Percentiles rank a stretch among this genome's conserved stretches.
These are phyloP conservation scores for Quercus berberidifolia DNA, from an alignment of 306 rosid genomes.

Conservation along the genomic window DNA sequence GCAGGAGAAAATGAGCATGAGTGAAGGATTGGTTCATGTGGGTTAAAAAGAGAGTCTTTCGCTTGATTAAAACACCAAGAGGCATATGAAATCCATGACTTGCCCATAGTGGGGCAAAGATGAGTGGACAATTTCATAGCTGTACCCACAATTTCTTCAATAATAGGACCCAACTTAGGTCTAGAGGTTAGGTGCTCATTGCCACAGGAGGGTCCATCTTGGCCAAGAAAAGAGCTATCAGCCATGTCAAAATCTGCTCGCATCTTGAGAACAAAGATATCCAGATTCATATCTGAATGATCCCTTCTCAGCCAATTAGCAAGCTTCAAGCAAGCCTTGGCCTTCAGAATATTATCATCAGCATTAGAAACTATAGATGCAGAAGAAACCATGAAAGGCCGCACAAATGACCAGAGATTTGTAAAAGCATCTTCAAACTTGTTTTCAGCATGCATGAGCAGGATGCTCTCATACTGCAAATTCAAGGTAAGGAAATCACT, in stretches of 20 bases:
- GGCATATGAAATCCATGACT: conserved; percentile 94
- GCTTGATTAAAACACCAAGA: conserved; percentile 95
- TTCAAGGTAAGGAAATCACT: conserved; percentile 48
- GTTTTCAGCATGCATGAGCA: conserved; percentile 75
- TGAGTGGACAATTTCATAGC: conserved; percentile 70
- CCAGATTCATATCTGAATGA: conserved; percentile 49
- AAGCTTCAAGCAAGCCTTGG: conserved; percentile 89
- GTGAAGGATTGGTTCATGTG: conserved; percentile 44
- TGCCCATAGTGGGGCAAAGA: conserved; percentile 85
- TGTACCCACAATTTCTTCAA: conserved; percentile 79
- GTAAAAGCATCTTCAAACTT: conserved; percentile 82
- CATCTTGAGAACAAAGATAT: conserved; percentile 54
- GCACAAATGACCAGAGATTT: conserved; percentile 78
- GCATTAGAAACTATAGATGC: conserved; percentile 34
- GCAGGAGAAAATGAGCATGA: conserved; percentile 63
- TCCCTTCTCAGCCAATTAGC: conserved; percentile 70
- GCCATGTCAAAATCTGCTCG: conserved; percentile 46
- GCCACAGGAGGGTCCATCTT: conserved; percentile 23
- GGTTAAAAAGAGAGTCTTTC: conserved; percentile 50
- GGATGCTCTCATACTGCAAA: conserved; percentile 78
- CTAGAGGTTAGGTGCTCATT: conserved; percentile 28
- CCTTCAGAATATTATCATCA: conserved; percentile 67
- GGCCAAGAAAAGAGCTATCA: conserved; percentile 34
- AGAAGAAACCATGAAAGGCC: conserved; percentile 60
- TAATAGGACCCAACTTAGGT: conserved; percentile 39